Evolutionary conservation across 495 filamentous ascomycete species (phyloP).

Genomic region (Physcia stellaris): DNA sequence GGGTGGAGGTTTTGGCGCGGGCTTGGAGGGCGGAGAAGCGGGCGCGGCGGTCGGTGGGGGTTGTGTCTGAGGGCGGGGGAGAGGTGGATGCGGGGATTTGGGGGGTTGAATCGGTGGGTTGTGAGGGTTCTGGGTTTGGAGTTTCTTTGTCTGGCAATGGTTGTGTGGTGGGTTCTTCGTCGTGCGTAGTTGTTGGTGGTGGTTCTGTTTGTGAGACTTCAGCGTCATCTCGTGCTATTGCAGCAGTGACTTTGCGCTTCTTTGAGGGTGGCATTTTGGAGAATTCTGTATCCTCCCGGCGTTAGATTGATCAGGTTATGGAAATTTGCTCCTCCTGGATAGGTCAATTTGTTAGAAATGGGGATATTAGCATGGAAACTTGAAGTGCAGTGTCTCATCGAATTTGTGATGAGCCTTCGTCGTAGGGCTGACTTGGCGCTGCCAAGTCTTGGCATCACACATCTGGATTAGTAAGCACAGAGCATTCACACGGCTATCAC

Average conservation of each 20-base stretch:
- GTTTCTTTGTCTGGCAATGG: background rate
- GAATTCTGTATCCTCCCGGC: too few species aligned
- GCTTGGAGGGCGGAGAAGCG: slow-evolving; percentile 78
- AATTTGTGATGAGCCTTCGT: too few species aligned
- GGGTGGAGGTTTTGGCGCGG: slow-evolving; percentile 62
- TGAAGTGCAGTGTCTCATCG: too few species aligned
- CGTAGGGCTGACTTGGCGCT: too few species aligned
- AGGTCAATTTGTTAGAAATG: too few species aligned
- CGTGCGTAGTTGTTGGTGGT: background rate
- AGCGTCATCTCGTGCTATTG: background rate
- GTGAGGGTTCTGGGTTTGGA: background rate
- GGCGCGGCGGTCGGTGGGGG: slow-evolving; percentile 42
- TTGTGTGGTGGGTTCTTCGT: background rate
- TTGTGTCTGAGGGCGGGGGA: slow-evolving; percentile 22
- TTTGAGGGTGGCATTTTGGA: slow-evolving; percentile 13
- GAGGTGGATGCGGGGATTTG: background rate
- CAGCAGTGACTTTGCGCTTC: slow-evolving; percentile 10
- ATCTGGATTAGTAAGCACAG: too few species aligned
- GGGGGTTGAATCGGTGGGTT: slow-evolving; percentile 1
- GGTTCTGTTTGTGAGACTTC: background rate
- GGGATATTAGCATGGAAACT: too few species aligned
- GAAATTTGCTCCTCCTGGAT: too few species aligned
- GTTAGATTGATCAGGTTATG: too few species aligned
- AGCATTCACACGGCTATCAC: too few species aligned
- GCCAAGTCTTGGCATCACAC: too few species aligned